These are phyloP conservation scores for Peterozyma toletana DNA, from an alignment of 805 yeast species.

Conservation along the genomic window DNA sequence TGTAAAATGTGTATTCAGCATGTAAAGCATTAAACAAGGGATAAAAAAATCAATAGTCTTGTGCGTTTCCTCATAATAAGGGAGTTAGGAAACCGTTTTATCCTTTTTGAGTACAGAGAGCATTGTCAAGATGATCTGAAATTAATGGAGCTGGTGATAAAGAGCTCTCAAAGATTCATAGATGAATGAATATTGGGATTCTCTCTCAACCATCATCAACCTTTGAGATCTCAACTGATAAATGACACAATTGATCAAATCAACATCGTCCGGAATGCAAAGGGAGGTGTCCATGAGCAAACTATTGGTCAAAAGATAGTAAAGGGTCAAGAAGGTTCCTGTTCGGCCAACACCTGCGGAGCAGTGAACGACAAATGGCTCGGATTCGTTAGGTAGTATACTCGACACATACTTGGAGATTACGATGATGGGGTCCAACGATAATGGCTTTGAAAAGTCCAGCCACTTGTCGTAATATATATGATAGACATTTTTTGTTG, in stretches of 20 bases:
- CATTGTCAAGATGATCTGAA: too few relatives aligned
- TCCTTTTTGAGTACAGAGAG: too few relatives aligned
- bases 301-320: conserved; percentile 19
- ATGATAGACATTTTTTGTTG: conserved; percentile 26
- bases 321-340: conserved; percentile 31
- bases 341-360: conserved; percentile 45
- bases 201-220: conserved; percentile 47
- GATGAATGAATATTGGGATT: conserved; percentile 41
- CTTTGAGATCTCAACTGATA: conserved; percentile 35
- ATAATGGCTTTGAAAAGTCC: conserved; percentile 32
- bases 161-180: conserved; percentile 26
- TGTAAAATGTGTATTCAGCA: too few relatives aligned
- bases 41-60: too few relatives aligned
- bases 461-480: conserved; percentile 36
- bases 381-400: background rate
- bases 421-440: conserved; percentile 22
- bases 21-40: too few relatives aligned
- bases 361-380: conserved; percentile 26
- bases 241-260: conserved; percentile 33
- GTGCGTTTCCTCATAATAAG: too few relatives aligned
- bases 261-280: conserved; percentile 16
- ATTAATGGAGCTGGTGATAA: too few relatives aligned
- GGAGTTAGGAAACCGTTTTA: too few relatives aligned
- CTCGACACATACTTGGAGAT: conserved; percentile 13
- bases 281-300: conserved; percentile 1